A percentile compares a stretch with the other conserved stretches of the same genome.
Evolutionary conservation across 1,139 yeast genomes (phyloP).

Genomic region (Zygosaccharomyces sapae): DNA sequence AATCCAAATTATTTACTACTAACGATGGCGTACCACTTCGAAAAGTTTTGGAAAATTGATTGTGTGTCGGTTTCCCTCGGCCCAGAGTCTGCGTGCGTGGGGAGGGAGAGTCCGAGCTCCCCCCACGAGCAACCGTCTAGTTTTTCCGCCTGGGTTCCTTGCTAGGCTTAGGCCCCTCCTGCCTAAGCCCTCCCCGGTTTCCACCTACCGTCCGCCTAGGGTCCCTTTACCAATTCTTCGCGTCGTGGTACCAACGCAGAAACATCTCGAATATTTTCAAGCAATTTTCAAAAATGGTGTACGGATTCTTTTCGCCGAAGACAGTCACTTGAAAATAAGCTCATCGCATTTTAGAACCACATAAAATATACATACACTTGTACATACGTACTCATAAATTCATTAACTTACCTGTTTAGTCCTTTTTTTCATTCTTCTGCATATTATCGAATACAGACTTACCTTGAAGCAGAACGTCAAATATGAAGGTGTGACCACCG

Average conservation of each 20-base stretch:
- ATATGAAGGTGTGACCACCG: slow-evolving; percentile 45
- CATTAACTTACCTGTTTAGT: background rate
- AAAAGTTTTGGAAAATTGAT: slow-evolving; percentile 13
- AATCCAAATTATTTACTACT: background rate
- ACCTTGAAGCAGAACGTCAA: slow-evolving; percentile 42
- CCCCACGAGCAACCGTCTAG: background rate
- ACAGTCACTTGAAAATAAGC: background rate
- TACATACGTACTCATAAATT: too few relatives aligned
- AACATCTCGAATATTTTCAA: background rate
- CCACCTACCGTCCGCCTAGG: too few relatives aligned
- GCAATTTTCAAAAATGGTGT: background rate
- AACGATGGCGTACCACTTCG: slow-evolving; percentile 7
- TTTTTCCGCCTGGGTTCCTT: background rate
- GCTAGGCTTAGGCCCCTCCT: background rate
- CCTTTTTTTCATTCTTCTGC: slow-evolving; percentile 22
- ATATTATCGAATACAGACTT: slow-evolving; percentile 40
- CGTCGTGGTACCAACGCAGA: too few relatives aligned
- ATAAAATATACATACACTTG: too few relatives aligned
- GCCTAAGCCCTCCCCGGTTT: background rate
- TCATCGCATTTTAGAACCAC: background rate
- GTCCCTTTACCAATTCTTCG: too few relatives aligned
- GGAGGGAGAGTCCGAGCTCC: background rate
- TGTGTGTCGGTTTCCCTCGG: slow-evolving; percentile 2
- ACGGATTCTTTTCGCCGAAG: background rate
- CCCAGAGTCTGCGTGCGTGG: slow-evolving; percentile 3